A percentile compares a stretch with the other conserved stretches of the same genome.
These are phyloP conservation scores for Euphorbia pulcherrima DNA, from an alignment of 345 rosid genomes.

Conservation along the genomic window DNA sequence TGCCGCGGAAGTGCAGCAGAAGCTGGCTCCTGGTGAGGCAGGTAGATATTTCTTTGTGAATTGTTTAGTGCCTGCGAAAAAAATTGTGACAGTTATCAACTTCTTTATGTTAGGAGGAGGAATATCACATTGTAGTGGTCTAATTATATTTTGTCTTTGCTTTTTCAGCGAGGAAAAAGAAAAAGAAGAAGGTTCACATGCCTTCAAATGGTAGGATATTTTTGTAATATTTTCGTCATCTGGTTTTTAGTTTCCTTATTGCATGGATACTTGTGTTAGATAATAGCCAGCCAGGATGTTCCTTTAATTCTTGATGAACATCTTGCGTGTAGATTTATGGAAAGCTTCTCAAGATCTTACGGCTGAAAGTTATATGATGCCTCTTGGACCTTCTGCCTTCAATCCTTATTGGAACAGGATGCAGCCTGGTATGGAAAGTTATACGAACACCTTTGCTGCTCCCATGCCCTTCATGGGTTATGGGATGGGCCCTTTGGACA, in stretches of 20 bases:
- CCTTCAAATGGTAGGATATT: constrained; percentile 49
- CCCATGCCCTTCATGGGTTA: constrained; percentile 61
- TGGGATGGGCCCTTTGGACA: constrained; percentile 55
- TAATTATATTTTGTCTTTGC: constrained; percentile 12
- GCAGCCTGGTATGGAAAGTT: constrained; percentile 74
- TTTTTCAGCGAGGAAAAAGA: constrained; percentile 69
- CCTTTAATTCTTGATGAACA: constrained; percentile 1
- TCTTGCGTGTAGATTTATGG: constrained; percentile 57
- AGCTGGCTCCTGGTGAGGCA: constrained; percentile 28
- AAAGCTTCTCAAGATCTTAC: constrained; percentile 56
- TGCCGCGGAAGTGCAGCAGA: constrained; percentile 39
- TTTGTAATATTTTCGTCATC: background rate
- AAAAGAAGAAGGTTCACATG: constrained; percentile 67
- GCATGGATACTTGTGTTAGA: no score
- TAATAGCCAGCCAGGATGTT: background rate
- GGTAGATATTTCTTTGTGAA: constrained; percentile 9
- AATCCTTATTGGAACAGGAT: constrained; percentile 74
- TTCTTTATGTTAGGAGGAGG: background rate
- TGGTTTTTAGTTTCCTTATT: background rate
- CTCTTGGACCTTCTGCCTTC: constrained; percentile 57
- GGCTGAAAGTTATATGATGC: constrained; percentile 80
- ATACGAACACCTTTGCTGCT: constrained; percentile 46
- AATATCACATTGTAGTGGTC: background rate
- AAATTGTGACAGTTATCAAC: background rate
- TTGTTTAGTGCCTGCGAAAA: background rate